phyloP scores from a whole-genome alignment of 805 yeast genomes.

The Tetrapisispora namnaoensis region DNA sequence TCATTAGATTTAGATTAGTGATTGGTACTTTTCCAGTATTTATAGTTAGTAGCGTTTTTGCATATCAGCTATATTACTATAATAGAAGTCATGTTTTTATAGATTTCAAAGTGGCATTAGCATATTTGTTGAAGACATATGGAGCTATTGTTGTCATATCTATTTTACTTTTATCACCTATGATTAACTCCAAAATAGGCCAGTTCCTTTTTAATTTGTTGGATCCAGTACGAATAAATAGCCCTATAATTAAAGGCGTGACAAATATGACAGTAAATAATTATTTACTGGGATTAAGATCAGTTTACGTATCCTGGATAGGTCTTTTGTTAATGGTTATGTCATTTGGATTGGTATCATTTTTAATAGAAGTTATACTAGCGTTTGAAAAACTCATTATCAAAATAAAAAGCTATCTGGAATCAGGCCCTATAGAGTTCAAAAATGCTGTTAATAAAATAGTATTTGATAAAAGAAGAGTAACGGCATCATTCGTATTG shows the following conservation, averaged over 20 bases:
- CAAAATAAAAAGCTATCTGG: background rate
- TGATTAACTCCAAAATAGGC: constrained; percentile 27
- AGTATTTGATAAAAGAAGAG: constrained; percentile 18
- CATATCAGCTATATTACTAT: constrained; percentile 45
- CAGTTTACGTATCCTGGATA: constrained; percentile 41
- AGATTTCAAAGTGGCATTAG: constrained; percentile 39
- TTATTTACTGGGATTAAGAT: constrained; percentile 62
- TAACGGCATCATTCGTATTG: constrained; percentile 31
- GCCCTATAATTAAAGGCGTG: constrained; percentile 34
- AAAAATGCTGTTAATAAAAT: background rate
- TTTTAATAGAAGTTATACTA: constrained; percentile 4
- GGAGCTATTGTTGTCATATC: constrained; percentile 21
- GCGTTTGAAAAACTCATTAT: constrained; percentile 3
- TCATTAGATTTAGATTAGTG: constrained; percentile 68
- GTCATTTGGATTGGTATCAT: constrained; percentile 14
- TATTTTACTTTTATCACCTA: constrained; percentile 30
- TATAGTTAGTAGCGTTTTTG: constrained; percentile 41
- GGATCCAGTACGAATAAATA: constrained; percentile 47
- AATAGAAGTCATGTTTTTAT: constrained; percentile 32
- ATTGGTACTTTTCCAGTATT: constrained; percentile 61
- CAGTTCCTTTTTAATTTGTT: constrained; percentile 34
- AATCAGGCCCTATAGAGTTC: background rate
- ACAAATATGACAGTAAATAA: constrained; percentile 38
- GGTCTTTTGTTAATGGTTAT: constrained; percentile 44
- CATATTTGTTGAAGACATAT: constrained; percentile 28